Evolutionary conservation across 805 yeast genomes (phyloP).

Genomic region (Teunomyces barrocoloradensis): DNA sequence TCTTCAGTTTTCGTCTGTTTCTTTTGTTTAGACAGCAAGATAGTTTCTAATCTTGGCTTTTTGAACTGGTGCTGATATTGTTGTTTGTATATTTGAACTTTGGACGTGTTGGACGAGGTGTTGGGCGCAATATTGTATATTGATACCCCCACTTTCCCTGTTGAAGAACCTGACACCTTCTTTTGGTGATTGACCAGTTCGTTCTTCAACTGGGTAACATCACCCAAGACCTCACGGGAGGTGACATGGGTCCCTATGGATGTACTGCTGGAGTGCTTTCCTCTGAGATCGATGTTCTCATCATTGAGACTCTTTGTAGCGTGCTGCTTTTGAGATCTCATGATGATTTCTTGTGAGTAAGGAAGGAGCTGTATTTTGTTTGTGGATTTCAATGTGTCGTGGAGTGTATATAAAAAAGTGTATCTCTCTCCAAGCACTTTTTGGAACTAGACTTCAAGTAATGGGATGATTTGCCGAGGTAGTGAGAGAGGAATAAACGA

Average conservation of each 20-base stretch:
- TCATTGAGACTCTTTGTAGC: conserved; percentile 7
- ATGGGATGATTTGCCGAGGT: neutral
- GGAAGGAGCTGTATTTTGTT: conserved; percentile 1
- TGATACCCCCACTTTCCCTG: neutral
- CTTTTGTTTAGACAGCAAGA: conserved; percentile 1
- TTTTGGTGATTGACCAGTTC: conserved; percentile 6
- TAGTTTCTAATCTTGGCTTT: conserved; percentile 20
- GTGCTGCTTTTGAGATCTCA: conserved; percentile 6
- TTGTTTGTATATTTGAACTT: conserved; percentile 19
- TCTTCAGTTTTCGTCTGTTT: conserved; percentile 11
- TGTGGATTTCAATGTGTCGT: neutral
- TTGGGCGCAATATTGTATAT: neutral
- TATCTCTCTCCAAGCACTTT: neutral
- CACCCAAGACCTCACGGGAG: conserved; percentile 28
- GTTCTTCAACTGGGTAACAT: conserved; percentile 25
- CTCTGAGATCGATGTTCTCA: conserved; percentile 2
- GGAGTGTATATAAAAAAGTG: neutral
- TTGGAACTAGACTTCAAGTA: neutral
- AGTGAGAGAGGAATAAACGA: neutral
- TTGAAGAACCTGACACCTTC: neutral
- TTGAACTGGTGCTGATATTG: conserved; percentile 15
- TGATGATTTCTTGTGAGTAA: neutral
- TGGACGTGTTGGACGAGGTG: conserved; percentile 8
- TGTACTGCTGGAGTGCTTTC: neutral
- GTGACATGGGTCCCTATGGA: conserved; percentile 4